Evolutionary conservation across 768 basidiomycete species (phyloP), one percentile per base, ranked within the genome.

Genomic region (Pulveroboletus sp.): DNA sequence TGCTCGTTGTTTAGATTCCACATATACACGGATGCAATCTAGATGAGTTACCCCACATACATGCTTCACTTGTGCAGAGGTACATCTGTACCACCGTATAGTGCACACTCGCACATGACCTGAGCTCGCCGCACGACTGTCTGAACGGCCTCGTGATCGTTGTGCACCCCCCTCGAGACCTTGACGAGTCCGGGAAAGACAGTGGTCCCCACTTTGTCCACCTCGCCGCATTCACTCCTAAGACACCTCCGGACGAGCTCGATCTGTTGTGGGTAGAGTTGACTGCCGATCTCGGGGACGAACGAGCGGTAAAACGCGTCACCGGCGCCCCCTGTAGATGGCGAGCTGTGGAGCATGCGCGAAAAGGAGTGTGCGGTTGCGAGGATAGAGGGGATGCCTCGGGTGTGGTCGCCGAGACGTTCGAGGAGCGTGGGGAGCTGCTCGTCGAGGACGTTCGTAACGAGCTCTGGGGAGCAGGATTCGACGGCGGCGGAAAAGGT

Each of bases 111-210:
- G 58, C 90, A 93, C 39, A 92, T 82, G 13, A 90, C 90, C 67
- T 92, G 91, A 14, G 91, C 90, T 45, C 90, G 73, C 51, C 89
- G 70, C 11, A 94, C 88, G 38, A 92, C 84, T 16, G 81, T 84
- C 75, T 87, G 87, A 38, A 76, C 60, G 47, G 73, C 78, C 24
- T 82, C 78, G 31, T 72, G 66, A 45, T 50, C 40, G 45, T 65
- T 8, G 60, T 42, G 0, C 69, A 55, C 1, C 69, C 74, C 51
- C 72, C 23, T 74, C 2, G 80, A 78, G 13, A 92, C 83, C 68
- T 93, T 94, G 45, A 92, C 91, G 24, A 93, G 73, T 3, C 91
- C 91, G 3, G 90, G 90, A 65, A 94, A 94, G 53, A 93, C 81
- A 0, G 90, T 90, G 5, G 88, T 82, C 11, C 91, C 91, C 4